Conservation (phyloP, 2,329 filamentous ascomycete species). For the Rutstroemia sp. region DNA sequence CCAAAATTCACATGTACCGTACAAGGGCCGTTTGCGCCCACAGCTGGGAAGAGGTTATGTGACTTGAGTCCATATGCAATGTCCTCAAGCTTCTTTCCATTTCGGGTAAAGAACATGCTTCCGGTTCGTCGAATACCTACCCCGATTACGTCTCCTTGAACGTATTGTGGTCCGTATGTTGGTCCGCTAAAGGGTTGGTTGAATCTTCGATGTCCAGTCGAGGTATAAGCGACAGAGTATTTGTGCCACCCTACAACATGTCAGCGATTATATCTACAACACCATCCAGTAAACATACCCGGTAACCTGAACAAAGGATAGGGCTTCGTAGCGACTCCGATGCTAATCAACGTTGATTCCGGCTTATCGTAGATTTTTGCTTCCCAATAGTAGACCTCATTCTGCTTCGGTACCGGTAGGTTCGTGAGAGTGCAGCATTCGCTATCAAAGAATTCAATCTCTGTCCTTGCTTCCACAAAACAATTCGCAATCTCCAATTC, state of each 20-base stretch:
- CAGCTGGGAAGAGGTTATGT: conserved; percentile 94
- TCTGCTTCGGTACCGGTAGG: conserved; percentile 93
- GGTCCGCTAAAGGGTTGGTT: conserved; percentile 86
- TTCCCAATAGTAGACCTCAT: conserved; percentile 99
- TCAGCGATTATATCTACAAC: neutral
- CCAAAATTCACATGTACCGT: conserved; percentile 95
- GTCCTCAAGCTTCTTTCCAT: conserved; percentile 95
- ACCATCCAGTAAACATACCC: conserved; percentile 47
- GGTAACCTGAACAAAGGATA: conserved; percentile 92
- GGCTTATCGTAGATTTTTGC: conserved; percentile 98
- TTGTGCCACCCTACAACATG: conserved; percentile 70
- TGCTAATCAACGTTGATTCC: conserved; percentile 76
- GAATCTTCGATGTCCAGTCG: conserved; percentile 75
- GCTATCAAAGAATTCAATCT: conserved; percentile 98
- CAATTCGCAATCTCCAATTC: conserved; percentile 98
- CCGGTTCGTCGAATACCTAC: conserved; percentile 92
- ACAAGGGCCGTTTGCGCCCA: conserved; percentile 92
- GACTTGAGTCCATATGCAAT: conserved; percentile 87
- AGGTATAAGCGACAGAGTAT: conserved; percentile 85
- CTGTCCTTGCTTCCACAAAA: conserved; percentile 91
- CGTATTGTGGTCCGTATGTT: conserved; percentile 72
- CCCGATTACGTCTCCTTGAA: conserved; percentile 93
- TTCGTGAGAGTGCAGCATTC: conserved; percentile 83
- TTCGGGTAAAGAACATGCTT: conserved; percentile 95
- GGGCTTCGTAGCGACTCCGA: conserved; percentile 93